A percentile compares a stretch with the other conserved stretches of the same genome.
phyloP scores from a whole-genome alignment of 2,329 filamentous ascomycete species.

The Cladophialophora chaetospira region DNA sequence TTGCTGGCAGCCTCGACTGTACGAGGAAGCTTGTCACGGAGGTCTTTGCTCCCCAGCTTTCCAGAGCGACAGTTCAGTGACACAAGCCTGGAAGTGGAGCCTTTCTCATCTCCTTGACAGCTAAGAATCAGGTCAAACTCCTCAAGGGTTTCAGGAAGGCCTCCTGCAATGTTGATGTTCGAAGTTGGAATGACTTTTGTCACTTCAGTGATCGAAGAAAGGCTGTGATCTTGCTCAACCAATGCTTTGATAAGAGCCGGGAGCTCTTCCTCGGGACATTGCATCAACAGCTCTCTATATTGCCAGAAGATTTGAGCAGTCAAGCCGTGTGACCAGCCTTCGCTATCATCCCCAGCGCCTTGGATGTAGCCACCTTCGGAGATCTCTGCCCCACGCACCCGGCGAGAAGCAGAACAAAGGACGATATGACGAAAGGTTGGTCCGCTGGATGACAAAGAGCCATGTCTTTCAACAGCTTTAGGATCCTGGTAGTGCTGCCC shows the following conservation, averaged over 20 bases:
- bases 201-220: conserved; percentile 30
- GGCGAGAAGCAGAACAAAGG: conserved; percentile 80
- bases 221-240: conserved; percentile 35
- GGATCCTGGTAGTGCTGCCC: neutral
- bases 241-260: conserved; percentile 53
- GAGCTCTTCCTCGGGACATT: conserved; percentile 66
- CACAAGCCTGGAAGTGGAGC: conserved; percentile 43
- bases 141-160: conserved; percentile 37
- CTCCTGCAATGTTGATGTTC: conserved; percentile 40
- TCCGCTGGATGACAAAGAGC: neutral
- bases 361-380: conserved; percentile 81
- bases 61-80: conserved; percentile 67
- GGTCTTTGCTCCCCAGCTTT: conserved; percentile 79
- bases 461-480: neutral
- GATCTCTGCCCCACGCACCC: conserved; percentile 68
- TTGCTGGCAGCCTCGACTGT: conserved; percentile 60
- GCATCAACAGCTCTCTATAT: conserved; percentile 62
- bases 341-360: conserved; percentile 90
- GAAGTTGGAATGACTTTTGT: conserved; percentile 43
- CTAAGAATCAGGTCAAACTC: conserved; percentile 49
- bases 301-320: conserved; percentile 80
- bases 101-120: conserved; percentile 42
- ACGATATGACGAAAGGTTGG: conserved; percentile 62
- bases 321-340: conserved; percentile 85
- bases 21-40: conserved; percentile 68